phyloP scores from a whole-genome alignment of 768 basidiomycete genomes.

The Postia placenta region DNA sequence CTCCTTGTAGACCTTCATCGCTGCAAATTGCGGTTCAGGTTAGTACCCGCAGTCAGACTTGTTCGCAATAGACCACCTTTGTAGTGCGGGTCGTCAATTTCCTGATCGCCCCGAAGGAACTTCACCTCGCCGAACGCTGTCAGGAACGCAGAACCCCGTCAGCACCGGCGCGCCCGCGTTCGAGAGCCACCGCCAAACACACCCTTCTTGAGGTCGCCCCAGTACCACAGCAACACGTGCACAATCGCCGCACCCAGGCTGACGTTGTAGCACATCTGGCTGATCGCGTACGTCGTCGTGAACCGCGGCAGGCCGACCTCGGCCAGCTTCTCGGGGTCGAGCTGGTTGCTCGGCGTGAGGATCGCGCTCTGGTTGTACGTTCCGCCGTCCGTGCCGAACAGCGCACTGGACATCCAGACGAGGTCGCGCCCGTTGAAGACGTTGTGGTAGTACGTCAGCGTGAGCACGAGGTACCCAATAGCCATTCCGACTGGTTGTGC shows the following conservation, averaged over 20 bases:
- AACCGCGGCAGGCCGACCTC: slow-evolving; percentile 25
- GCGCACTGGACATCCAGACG: slow-evolving; percentile 42
- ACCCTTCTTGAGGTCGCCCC: slow-evolving; percentile 41
- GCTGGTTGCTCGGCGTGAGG: slow-evolving; percentile 31
- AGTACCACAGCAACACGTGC: slow-evolving; percentile 46
- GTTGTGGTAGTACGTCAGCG: slow-evolving; percentile 36
- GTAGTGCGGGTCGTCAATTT: slow-evolving; percentile 47
- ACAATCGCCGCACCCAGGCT: slow-evolving; percentile 45
- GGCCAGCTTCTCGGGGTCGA: slow-evolving; percentile 26
- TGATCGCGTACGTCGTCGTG: slow-evolving; percentile 43
- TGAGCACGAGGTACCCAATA: slow-evolving; percentile 39
- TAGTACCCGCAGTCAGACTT: background rate
- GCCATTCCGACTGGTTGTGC: slow-evolving; percentile 46
- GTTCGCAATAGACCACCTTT: slow-evolving; percentile 28
- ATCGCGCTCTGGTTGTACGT: slow-evolving; percentile 38
- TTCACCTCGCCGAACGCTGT: slow-evolving; percentile 37
- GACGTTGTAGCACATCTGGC: slow-evolving; percentile 44
- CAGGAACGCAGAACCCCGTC: background rate
- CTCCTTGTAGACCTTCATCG: slow-evolving; percentile 47
- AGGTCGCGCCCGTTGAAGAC: slow-evolving; percentile 39
- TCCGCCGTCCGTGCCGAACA: slow-evolving; percentile 32
- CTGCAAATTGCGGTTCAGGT: slow-evolving; percentile 16
- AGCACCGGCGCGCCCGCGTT: background rate
- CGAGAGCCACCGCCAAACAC: slow-evolving; percentile 5
- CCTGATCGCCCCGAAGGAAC: slow-evolving; percentile 28